A percentile compares a stretch with the other conserved stretches of the same genome.
phyloP scores from a whole-genome alignment of 495 filamentous ascomycete genomes.

The Hypoxylon fuscum region DNA sequence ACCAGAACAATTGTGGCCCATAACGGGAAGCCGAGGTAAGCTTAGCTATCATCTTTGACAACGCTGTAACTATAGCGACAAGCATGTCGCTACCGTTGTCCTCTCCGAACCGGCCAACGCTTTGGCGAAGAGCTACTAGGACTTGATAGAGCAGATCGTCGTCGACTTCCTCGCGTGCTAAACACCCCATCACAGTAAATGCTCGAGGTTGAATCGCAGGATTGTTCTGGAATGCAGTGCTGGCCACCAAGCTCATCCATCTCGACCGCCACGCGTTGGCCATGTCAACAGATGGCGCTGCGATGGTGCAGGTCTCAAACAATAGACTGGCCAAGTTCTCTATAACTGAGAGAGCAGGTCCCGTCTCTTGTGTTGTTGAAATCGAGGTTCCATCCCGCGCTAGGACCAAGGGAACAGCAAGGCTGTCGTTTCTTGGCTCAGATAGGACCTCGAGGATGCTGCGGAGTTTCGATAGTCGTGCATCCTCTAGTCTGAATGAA shows the following conservation, averaged over 20 bases:
- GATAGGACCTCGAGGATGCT: constrained; percentile 62
- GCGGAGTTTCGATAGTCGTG: constrained; percentile 60
- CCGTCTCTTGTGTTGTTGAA: constrained; percentile 57
- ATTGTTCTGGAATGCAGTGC: constrained; percentile 75
- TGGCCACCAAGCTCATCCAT: constrained; percentile 76
- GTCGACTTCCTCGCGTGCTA: constrained; percentile 72
- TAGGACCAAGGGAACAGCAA: constrained; percentile 50
- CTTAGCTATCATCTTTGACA: constrained; percentile 76
- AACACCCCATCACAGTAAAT: constrained; percentile 74
- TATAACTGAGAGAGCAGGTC: constrained; percentile 58
- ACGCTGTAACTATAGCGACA: constrained; percentile 67
- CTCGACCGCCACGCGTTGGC: constrained; percentile 74
- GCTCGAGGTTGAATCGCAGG: constrained; percentile 72
- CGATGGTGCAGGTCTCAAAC: constrained; percentile 68
- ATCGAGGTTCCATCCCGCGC: constrained; percentile 54
- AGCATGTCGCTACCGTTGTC: constrained; percentile 71
- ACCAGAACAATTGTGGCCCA: constrained; percentile 73
- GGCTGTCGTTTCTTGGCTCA: constrained; percentile 61
- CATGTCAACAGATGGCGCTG: constrained; percentile 68
- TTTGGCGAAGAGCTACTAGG: constrained; percentile 68
- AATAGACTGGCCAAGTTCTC: constrained; percentile 64
- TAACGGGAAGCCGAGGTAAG: constrained; percentile 69
- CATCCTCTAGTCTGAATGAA: constrained; percentile 66
- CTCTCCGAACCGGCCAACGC: constrained; percentile 66
- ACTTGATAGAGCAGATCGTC: constrained; percentile 75